Evolutionary conservation across 495 filamentous ascomycete species (phyloP).

Genomic region (Aspergillus cavernicola): DNA sequence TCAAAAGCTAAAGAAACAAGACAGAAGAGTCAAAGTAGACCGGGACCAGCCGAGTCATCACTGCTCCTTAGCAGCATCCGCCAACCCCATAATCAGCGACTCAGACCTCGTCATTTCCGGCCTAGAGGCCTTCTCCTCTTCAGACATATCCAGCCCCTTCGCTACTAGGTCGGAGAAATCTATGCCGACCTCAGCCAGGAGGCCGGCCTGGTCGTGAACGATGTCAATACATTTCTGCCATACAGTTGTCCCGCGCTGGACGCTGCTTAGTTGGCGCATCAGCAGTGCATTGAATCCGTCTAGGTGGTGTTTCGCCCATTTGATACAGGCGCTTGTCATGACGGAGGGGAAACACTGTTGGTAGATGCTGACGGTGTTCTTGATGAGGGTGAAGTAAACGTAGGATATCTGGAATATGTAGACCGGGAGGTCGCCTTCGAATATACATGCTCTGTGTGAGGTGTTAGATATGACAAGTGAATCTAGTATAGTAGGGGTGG

Average conservation of each 20-base stretch:
- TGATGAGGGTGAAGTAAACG: conserved; percentile 91
- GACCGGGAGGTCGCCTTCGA: conserved; percentile 83
- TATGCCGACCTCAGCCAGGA: conserved; percentile 81
- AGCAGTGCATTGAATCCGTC: conserved; percentile 85
- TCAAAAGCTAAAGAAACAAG: no score
- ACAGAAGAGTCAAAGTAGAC: no score
- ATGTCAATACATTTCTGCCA: conserved; percentile 82
- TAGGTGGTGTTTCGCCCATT: conserved; percentile 91
- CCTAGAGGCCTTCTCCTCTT: conserved; percentile 23
- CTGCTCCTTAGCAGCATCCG: conserved; percentile 15
- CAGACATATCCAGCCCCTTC: conserved; percentile 32
- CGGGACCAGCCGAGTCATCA: background rate
- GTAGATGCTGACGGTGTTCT: conserved; percentile 84
- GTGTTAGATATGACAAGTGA: conserved; percentile 14
- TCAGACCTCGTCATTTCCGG: conserved; percentile 27
- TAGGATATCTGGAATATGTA: conserved; percentile 97
- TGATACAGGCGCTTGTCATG: conserved; percentile 88
- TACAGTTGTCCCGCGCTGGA: conserved; percentile 61
- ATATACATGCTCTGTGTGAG: conserved; percentile 71
- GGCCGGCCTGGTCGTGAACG: conserved; percentile 72
- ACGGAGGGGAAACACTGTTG: conserved; percentile 81
- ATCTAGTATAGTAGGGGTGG: background rate
- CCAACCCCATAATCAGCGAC: conserved; percentile 22
- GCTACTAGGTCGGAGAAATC: conserved; percentile 77
- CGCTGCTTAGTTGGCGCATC: conserved; percentile 75